These are phyloP conservation scores for Eimeria necatrix DNA, from an alignment of 169 alveolate genomes.

Conservation along the genomic window DNA sequence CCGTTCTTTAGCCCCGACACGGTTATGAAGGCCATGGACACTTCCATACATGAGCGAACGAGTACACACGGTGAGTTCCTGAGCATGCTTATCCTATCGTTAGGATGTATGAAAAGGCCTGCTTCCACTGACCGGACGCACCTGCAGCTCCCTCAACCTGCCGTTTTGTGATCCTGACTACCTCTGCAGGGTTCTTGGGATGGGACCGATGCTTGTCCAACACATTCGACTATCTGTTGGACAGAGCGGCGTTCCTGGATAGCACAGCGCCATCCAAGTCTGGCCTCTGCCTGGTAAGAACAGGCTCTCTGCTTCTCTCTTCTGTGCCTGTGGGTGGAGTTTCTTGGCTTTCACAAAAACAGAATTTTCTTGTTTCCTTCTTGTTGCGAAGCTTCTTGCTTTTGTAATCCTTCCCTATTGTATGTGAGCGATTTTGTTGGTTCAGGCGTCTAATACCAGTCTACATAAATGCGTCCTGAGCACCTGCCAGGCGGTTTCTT, in stretches of 20 bases:
- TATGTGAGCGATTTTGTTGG: neutral
- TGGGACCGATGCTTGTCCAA: constrained; percentile 61
- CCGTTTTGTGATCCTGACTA: neutral
- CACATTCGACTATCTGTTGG: constrained; percentile 58
- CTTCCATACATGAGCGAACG: constrained; percentile 27
- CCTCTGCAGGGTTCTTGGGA: constrained; percentile 63
- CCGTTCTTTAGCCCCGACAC: constrained; percentile 74
- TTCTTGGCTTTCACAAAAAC: no score
- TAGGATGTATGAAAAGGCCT: neutral
- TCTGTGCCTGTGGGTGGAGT: neutral
- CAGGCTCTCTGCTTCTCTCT: neutral
- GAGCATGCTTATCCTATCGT: neutral
- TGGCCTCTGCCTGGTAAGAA: constrained; percentile 53
- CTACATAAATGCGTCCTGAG: constrained; percentile 65
- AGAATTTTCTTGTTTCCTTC: no score
- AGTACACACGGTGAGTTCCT: constrained; percentile 38
- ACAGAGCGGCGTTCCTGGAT: constrained; percentile 1
- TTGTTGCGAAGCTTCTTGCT: neutral
- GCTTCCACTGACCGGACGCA: neutral
- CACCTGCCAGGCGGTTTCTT: constrained; percentile 74
- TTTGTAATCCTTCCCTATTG: neutral
- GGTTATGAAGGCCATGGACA: constrained; percentile 39
- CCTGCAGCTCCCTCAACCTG: neutral
- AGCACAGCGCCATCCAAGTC: neutral
- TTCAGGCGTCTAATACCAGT: constrained; percentile 39